Base-by-base conservation (phyloP, 495 filamentous ascomycete genomes). In the Copromyces sp. region DNA sequence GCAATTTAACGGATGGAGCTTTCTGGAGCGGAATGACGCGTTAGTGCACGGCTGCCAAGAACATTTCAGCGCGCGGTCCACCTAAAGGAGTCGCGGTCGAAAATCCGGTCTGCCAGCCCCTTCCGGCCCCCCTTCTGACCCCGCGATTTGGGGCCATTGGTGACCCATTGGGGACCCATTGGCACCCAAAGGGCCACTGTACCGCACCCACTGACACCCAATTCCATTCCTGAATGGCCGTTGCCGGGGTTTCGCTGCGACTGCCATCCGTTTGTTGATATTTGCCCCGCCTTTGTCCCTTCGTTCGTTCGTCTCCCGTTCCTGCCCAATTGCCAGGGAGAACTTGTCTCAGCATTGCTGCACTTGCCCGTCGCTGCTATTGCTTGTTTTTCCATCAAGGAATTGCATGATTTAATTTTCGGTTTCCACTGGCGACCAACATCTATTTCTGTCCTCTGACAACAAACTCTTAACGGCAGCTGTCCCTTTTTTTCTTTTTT, bases 71-170 rank as follows among this genome's bases (percentile, higher is more conserved):
- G 53, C 29, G 32, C 29, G 32, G 53, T 35, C 53, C 29, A 61
- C 24, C 24, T 24, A 24, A 24, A 61, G 53, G 14, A 61, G 53
- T 61, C 7, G 53, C 53, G 3, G 29, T 35, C 14, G 53, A 35
- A 32, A 65, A 35, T 59, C 20, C 44, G 44, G 45, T 53, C 45
- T 53, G 20, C 41, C 68, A 53, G 69, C 74, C 41, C 71, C 16
- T 12, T 74, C n/a, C 32, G 65, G 53, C 70, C 74, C 73, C 69
- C 69, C 16, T 9, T 74, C n/a, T 20, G 68, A 69, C 70, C 74
- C 73, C 71, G 74, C 77, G 77, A 69, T 74, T 73, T 65, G 70
- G 71, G 44, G 53, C 29, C 53, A 65, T 61, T 61, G 24, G 24
- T 24, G 24, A 45, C 17, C 44, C 44, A 45, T 17, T n/a, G 44